A percentile compares a stretch with the other conserved stretches of the same genome.
Evolutionary conservation across 2,329 filamentous ascomycete genomes (phyloP).

Genomic region (Nothopassalora personata): DNA sequence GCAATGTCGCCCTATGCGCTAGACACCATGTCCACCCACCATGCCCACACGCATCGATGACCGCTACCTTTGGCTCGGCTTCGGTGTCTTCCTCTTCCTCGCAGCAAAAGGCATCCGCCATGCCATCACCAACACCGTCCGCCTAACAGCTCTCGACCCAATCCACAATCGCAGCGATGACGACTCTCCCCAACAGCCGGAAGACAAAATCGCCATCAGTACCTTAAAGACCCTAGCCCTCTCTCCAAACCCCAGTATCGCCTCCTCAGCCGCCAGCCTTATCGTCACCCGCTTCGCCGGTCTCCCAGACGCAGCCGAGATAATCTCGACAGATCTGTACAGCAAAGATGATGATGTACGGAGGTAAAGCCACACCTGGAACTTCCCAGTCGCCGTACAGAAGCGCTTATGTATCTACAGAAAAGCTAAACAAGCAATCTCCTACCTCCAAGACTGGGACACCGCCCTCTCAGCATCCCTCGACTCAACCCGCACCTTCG

Average conservation of each 20-base stretch:
- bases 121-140: conserved; percentile 56
- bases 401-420: too few relatives aligned
- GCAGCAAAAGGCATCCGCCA: conserved; percentile 54
- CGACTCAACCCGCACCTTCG: not conserved
- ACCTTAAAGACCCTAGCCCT: conserved; percentile 39
- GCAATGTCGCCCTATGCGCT: not conserved
- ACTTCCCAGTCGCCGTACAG: too few relatives aligned
- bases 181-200: conserved; percentile 60
- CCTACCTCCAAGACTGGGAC: conserved; percentile 22
- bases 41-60: conserved; percentile 29
- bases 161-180: conserved; percentile 70
- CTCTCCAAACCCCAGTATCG: conserved; percentile 41
- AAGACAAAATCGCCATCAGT: conserved; percentile 35
- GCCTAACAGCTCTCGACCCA: conserved; percentile 59
- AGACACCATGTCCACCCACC: conserved; percentile 11
- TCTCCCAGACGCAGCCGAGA: conserved; percentile 12
- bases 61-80: conserved; percentile 43
- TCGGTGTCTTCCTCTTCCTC: conserved; percentile 53
- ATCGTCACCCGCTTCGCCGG: conserved; percentile 22
- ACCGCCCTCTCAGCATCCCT: conserved; percentile 7
- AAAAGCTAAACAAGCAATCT: conserved; percentile 16
- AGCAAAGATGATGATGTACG: conserved; percentile 11
- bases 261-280: conserved; percentile 31
- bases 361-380: not conserved
- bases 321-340: conserved; percentile 15